Evolutionary conservation across 208 protist genomes (phyloP).

Genomic region (Angomonas deanei): DNA sequence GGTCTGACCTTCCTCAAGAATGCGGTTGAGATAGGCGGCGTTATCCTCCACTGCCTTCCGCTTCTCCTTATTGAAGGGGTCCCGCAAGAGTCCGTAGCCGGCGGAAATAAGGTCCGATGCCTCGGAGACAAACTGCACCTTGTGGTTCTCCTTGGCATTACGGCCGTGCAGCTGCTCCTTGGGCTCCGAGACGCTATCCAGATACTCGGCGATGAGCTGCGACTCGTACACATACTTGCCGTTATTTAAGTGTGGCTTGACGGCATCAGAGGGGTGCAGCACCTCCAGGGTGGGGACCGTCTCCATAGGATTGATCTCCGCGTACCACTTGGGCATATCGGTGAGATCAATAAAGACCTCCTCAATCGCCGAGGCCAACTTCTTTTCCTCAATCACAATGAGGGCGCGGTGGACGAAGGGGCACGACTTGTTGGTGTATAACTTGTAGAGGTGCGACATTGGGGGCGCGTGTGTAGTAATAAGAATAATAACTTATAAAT

Average conservation of each 20-base stretch:
- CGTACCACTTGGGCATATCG: constrained; percentile 73
- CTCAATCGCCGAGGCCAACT: constrained; percentile 29
- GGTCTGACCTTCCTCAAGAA: constrained; percentile 47
- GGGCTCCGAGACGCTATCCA: constrained; percentile 37
- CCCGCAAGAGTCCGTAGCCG: constrained; percentile 33
- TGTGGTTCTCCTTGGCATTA: constrained; percentile 43
- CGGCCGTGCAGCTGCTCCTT: constrained; percentile 29
- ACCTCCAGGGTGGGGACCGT: constrained; percentile 69
- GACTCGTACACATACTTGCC: constrained; percentile 61
- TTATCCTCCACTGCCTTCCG: constrained; percentile 40
- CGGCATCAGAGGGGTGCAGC: neutral
- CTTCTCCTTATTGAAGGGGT: constrained; percentile 58
- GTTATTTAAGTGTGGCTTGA: constrained; percentile 1
- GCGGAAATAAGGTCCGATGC: constrained; percentile 43
- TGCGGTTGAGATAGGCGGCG: constrained; percentile 53
- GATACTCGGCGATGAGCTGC: constrained; percentile 60
- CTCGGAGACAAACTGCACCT: constrained; percentile 64
- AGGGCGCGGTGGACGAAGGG: constrained; percentile 65
- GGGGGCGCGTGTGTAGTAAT: neutral
- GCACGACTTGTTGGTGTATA: constrained; percentile 46
- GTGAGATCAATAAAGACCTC: constrained; percentile 32
- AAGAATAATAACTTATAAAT: too few relatives aligned
- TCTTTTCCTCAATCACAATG: constrained; percentile 56
- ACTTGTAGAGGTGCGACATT: constrained; percentile 18
- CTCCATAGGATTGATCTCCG: constrained; percentile 62